These are phyloP conservation scores for Tieghemiomyces parasiticus DNA, from an alignment of 192 early-diverging fungal genomes.

Conservation along the genomic window DNA sequence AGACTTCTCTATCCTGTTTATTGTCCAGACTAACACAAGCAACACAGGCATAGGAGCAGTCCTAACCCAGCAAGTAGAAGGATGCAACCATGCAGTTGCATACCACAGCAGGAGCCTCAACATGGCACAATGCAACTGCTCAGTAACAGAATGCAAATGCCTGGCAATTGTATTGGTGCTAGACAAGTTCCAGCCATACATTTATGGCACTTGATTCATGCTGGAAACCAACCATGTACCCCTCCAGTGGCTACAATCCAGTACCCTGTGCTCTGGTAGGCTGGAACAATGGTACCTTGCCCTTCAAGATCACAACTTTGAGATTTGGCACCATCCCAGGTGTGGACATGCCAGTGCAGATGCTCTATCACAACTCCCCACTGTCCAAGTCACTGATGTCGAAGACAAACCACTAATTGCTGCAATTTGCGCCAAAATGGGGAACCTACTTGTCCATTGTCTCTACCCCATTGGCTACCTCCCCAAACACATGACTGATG, in stretches of 20 bases:
- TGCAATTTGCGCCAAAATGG: neutral
- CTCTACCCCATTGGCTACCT: neutral
- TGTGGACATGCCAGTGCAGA: neutral
- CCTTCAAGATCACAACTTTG: neutral
- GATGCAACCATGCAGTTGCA: neutral
- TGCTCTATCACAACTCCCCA: neutral
- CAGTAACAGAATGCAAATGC: conserved; percentile 2
- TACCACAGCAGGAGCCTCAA: neutral
- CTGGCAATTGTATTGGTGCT: conserved; percentile 11
- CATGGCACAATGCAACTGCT: neutral
- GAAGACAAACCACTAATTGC: neutral
- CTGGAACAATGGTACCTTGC: neutral
- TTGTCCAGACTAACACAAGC: neutral
- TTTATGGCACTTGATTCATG: conserved; percentile 1
- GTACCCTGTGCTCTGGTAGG: neutral
- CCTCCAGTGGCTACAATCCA: neutral
- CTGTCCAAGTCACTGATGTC: neutral
- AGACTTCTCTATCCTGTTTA: conserved; percentile 5
- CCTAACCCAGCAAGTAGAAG: neutral
- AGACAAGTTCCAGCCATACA: conserved; percentile 10
- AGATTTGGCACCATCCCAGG: neutral
- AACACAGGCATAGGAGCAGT: neutral
- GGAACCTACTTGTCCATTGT: neutral
- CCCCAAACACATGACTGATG: neutral
- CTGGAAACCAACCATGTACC: conserved; percentile 11